Percentiles rank a stretch among this genome's conserved stretches.
These are phyloP conservation scores for Osmanthus fragrans DNA, from an alignment of 257 asterid species.

Conservation along the genomic window DNA sequence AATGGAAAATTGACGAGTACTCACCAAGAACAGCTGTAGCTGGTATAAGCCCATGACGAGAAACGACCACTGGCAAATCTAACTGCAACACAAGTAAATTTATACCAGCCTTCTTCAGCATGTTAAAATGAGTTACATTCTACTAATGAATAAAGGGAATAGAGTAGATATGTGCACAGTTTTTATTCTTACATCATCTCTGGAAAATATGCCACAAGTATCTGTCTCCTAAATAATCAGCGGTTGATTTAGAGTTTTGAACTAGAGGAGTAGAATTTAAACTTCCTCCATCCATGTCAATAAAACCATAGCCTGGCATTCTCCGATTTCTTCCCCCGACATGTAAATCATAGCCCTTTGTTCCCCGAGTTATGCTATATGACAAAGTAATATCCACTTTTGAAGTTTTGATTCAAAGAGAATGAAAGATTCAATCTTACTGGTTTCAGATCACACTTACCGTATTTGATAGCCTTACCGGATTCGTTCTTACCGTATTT, in stretches of 20 bases:
- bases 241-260: conserved; percentile 32
- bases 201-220: conserved; percentile 63
- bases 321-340: conserved; percentile 73
- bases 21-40: conserved; percentile 64
- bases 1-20: neutral
- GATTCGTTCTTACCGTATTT: too few species aligned
- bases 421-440: too few species aligned
- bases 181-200: conserved; percentile 70
- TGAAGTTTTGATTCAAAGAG: too few species aligned
- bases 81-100: conserved; percentile 42
- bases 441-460: too few species aligned
- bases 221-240: conserved; percentile 48
- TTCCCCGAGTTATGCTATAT: too few species aligned
- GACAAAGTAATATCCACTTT: too few species aligned
- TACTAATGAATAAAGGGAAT: neutral
- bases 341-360: conserved; percentile 72
- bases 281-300: conserved; percentile 45
- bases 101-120: conserved; percentile 12
- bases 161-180: neutral
- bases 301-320: conserved; percentile 63
- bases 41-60: conserved; percentile 90
- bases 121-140: neutral
- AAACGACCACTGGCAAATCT: conserved; percentile 71
- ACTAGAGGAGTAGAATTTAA: conserved; percentile 15
- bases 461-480: too few species aligned